Percentiles rank a stretch among this genome's conserved stretches.
Evolutionary conservation across 2,329 filamentous ascomycete genomes (phyloP).

Genomic region (Botrytis squamosa): DNA sequence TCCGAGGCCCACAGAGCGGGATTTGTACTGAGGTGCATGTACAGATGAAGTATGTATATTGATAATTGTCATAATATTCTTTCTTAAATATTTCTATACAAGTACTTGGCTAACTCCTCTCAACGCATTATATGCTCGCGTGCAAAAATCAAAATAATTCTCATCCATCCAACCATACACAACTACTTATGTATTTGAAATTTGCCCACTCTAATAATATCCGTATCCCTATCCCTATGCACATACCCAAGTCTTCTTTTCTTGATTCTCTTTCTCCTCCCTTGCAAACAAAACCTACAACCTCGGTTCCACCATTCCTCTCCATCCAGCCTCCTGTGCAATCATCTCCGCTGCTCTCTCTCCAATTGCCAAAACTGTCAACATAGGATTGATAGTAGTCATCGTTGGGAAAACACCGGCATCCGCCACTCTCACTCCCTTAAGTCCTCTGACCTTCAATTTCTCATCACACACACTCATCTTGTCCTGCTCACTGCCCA

Average conservation of each 20-base stretch:
- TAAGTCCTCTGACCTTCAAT: slow-evolving; percentile 69
- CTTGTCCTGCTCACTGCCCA: slow-evolving; percentile 71
- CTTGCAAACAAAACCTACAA: slow-evolving; percentile 27
- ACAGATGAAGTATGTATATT: background rate
- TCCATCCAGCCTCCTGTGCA: slow-evolving; percentile 69
- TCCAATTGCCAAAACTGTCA: slow-evolving; percentile 80
- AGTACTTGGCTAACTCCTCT: background rate
- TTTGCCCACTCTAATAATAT: background rate
- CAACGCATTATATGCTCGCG: background rate
- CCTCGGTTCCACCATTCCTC: slow-evolving; percentile 33
- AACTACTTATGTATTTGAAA: background rate
- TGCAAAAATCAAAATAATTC: background rate
- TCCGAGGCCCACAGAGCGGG: background rate
- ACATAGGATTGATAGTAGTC: slow-evolving; percentile 84
- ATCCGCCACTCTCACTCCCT: slow-evolving; percentile 76
- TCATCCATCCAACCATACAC: background rate
- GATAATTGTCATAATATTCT: background rate
- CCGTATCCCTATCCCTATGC: background rate
- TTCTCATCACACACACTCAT: slow-evolving; percentile 78
- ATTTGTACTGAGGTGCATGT: background rate
- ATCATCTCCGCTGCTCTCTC: slow-evolving; percentile 85
- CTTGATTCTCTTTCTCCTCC: background rate
- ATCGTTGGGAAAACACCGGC: slow-evolving; percentile 88
- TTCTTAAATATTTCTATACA: background rate
- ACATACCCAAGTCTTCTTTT: background rate